These are phyloP conservation scores for Thelonectria rubi DNA, from an alignment of 2,329 filamentous ascomycete genomes.

Conservation along the genomic window DNA sequence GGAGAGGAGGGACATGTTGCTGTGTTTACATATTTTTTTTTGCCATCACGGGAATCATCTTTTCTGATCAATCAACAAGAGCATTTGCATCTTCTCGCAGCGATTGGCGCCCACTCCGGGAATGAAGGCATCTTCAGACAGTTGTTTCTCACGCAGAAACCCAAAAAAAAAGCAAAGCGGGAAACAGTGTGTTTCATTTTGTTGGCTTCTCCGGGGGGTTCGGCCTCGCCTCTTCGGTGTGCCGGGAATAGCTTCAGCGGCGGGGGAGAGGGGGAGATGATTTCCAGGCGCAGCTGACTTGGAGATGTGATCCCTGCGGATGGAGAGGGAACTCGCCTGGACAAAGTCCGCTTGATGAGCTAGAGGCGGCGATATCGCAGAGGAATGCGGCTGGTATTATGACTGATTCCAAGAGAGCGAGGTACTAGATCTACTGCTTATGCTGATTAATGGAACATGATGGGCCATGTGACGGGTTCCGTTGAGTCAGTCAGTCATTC, in stretches of 20 bases:
- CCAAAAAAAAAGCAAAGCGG: too few relatives aligned
- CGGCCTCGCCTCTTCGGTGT: too few relatives aligned
- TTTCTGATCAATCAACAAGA: neutral
- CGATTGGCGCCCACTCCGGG: conserved; percentile 10
- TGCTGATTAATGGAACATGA: too few relatives aligned
- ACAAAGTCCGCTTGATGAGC: neutral
- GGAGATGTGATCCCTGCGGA: neutral
- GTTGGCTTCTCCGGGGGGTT: neutral
- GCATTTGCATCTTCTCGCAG: neutral
- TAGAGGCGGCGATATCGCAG: conserved; percentile 14
- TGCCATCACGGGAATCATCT: conserved; percentile 1
- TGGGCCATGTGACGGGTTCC: too few relatives aligned
- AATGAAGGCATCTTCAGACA: conserved; percentile 5
- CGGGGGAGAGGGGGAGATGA: too few relatives aligned
- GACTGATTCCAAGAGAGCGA: neutral
- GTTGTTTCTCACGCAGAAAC: too few relatives aligned
- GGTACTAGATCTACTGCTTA: too few relatives aligned
- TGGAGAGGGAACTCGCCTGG: neutral
- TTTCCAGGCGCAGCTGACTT: neutral
- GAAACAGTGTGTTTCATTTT: too few relatives aligned
- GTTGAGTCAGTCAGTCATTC: too few relatives aligned
- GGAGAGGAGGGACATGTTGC: neutral
- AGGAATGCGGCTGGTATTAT: neutral
- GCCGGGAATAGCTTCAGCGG: conserved; percentile 5
- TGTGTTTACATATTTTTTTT: neutral